Conservation (phyloP, 2,329 filamentous ascomycete species). For the Sclerotinia subarctica region DNA sequence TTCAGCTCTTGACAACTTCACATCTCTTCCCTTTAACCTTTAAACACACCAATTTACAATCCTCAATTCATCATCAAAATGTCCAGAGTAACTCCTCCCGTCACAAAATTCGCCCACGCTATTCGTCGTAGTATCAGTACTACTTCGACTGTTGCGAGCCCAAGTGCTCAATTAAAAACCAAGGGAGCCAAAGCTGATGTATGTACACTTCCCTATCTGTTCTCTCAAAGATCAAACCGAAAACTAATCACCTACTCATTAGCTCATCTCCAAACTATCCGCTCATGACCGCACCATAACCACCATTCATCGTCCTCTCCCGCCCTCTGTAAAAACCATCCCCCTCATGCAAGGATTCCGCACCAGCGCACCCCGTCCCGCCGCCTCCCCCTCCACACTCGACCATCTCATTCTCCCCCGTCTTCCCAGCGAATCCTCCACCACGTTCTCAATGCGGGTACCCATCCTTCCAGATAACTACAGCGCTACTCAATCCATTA, state of each 20-base stretch:
- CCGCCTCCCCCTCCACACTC: constrained; percentile 38
- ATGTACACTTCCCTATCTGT: constrained; percentile 3
- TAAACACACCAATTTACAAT: not conserved
- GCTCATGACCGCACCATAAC: constrained; percentile 30
- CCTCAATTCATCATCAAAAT: constrained; percentile 25
- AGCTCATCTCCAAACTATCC: constrained; percentile 35
- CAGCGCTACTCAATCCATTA: not conserved
- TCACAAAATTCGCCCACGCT: constrained; percentile 32
- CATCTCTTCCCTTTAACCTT: no score
- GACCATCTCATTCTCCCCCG: constrained; percentile 53
- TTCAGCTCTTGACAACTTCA: constrained; percentile 1
- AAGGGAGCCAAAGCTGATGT: constrained; percentile 36
- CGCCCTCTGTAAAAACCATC: constrained; percentile 44
- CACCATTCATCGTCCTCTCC: constrained; percentile 37
- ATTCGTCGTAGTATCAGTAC: constrained; percentile 32
- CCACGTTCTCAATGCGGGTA: constrained; percentile 44
- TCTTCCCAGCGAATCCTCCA: constrained; percentile 37
- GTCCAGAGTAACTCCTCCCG: constrained; percentile 37
- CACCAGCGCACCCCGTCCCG: constrained; percentile 44
- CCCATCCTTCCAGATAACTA: constrained; percentile 59
- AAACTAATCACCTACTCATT: constrained; percentile 15
- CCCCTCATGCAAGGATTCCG: constrained; percentile 64
- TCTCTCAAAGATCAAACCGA: not conserved
- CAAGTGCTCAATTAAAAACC: constrained; percentile 30
- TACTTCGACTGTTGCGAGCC: constrained; percentile 29